phyloP scores from a whole-genome alignment of 495 filamentous ascomycete species.

The Penicillium mononematosum region DNA sequence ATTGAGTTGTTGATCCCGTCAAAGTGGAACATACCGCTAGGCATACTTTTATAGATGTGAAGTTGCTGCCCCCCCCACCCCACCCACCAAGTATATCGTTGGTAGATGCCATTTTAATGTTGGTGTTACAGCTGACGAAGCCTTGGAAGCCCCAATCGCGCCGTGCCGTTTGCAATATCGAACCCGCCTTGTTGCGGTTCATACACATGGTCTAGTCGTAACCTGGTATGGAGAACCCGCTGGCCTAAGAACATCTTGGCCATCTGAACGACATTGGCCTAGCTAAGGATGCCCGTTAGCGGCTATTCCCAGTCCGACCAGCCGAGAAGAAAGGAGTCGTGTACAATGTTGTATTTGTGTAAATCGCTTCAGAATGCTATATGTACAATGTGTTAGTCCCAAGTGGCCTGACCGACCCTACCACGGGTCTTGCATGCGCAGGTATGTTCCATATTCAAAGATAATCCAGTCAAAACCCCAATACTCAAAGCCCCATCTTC shows the following conservation, averaged over 20 bases:
- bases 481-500: constrained; percentile 5
- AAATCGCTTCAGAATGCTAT: constrained; percentile 9
- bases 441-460: background rate
- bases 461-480: background rate
- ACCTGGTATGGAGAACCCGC: background rate
- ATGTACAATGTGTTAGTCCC: background rate
- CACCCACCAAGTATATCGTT: background rate
- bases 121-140: background rate
- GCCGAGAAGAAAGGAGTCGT: background rate
- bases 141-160: background rate
- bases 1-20: background rate
- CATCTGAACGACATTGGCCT: background rate
- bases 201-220: background rate
- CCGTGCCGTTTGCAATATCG: background rate
- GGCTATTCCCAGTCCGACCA: background rate
- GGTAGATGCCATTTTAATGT: background rate
- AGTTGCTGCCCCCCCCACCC: too few relatives aligned
- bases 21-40: background rate
- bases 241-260: background rate
- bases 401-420: too few relatives aligned
- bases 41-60: background rate
- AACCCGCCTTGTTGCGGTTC: background rate
- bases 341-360: background rate
- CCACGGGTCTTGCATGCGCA: background rate
- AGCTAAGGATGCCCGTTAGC: background rate